Base-by-base conservation (phyloP, 2,329 filamentous ascomycete genomes). In the Phaeosphaeriaceae sp. region DNA sequence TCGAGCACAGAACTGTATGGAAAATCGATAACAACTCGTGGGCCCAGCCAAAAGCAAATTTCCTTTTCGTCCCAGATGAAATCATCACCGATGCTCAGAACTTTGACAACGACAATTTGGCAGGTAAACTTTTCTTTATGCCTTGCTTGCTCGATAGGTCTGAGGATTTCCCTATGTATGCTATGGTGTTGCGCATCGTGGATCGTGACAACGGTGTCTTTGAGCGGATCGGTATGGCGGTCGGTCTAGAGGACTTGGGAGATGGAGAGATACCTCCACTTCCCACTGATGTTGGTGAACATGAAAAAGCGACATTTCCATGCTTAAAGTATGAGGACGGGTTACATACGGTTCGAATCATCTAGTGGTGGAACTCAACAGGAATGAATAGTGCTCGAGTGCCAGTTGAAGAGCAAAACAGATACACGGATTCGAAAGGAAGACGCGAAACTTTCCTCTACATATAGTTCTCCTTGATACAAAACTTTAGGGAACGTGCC, bases 241-340 rank as follows among this genome's bases (percentile, higher is more conserved):
- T 17, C 13, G 36, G 21, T 45, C 7, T 44, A 9, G 41, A 20
- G 9, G 22, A 3, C 3, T 19, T 40, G 13, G 31, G n/a, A 2
- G 51, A 36, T 25, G 31, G 22, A 7, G 19, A 25, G 7, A 31
- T 7, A 7, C 31, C 57, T 0, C 25, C 33, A 11, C 7, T 62
- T 9, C 21, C 52, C 20, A 50, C 53, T 15, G 59, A 58, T 17
- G 11, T 59, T 40, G 46, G 56, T 36, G 54, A 58, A 21, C 52
- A 54, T 20, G 50, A 36, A 5, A 64, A 64, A n/a, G 49, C 42
- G 22, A 31, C 21, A 13, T 27, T 66, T 11, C 59, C 57, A 7
- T 65, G 59, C 36, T 44, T 65, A 9, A 40, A 52, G n/a, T 63
- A 61, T 25, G 49, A 64, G 31, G 42, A 58, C 20, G 53, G 63